Conservation (phyloP, 2,329 filamentous ascomycete genomes). For the Fusarium ambrosium region DNA sequence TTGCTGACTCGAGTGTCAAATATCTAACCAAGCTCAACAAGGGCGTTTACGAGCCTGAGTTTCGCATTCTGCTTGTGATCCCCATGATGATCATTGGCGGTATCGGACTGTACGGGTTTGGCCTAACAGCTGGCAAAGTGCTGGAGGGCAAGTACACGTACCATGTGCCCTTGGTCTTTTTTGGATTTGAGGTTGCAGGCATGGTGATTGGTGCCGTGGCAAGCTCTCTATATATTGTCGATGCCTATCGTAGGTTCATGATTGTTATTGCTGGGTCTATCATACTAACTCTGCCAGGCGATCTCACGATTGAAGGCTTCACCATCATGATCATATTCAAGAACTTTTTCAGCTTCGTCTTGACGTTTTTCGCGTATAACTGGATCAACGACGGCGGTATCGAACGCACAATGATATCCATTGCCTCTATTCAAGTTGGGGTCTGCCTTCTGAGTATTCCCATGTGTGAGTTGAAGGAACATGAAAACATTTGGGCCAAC, state of each 20-base stretch:
- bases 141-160: conserved; percentile 71
- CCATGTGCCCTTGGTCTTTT: conserved; percentile 83
- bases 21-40: conserved; percentile 79
- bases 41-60: conserved; percentile 92
- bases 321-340: conserved; percentile 94
- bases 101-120: conserved; percentile 87
- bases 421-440: conserved; percentile 82
- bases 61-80: conserved; percentile 84
- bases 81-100: conserved; percentile 85
- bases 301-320: conserved; percentile 88
- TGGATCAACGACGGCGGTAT: conserved; percentile 81
- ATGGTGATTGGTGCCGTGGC: conserved; percentile 95
- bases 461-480: conserved; percentile 82
- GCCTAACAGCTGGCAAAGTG: conserved; percentile 76
- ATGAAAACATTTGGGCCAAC: neutral
- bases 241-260: conserved; percentile 81
- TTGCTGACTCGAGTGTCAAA: conserved; percentile 80
- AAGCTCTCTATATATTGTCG: conserved; percentile 88
- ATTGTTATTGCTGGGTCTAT: neutral
- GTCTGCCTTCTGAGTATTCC: conserved; percentile 82
- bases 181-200: conserved; percentile 84
- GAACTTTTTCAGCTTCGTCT: conserved; percentile 89
- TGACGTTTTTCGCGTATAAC: conserved; percentile 87
- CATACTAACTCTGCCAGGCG: conserved; percentile 61
- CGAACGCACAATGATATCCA: conserved; percentile 73